Percentiles rank a stretch among this genome's conserved stretches.
phyloP scores from a whole-genome alignment of 2,329 filamentous ascomycete species.

The Diaporthe helianthi region DNA sequence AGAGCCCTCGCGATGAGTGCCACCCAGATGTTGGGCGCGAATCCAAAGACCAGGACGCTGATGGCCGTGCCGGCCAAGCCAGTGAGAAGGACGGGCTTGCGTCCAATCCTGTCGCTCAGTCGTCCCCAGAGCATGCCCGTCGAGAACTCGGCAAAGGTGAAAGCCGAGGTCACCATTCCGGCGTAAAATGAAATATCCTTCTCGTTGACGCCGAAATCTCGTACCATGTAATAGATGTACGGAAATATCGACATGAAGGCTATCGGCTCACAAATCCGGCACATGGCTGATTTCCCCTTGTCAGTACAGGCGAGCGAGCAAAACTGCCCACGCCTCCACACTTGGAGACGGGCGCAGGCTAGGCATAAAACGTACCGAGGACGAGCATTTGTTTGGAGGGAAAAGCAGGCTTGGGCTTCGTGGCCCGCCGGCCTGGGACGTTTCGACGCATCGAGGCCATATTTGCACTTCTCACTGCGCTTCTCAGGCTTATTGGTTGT shows the following conservation, averaged over 20 bases:
- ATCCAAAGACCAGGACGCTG: constrained; percentile 92
- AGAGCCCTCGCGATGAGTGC: constrained; percentile 88
- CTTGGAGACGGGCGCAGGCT: not conserved
- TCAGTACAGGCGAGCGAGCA: constrained; percentile 10
- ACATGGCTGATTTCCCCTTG: constrained; percentile 68
- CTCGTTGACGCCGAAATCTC: constrained; percentile 85
- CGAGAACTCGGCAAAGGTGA: constrained; percentile 93
- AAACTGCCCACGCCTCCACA: not conserved
- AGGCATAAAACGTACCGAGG: constrained; percentile 50
- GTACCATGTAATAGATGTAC: constrained; percentile 97
- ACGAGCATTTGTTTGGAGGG: constrained; percentile 58
- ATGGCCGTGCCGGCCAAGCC: constrained; percentile 91
- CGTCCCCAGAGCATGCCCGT: constrained; percentile 93
- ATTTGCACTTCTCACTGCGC: constrained; percentile 18
- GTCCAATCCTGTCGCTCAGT: constrained; percentile 88
- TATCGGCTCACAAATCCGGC: constrained; percentile 97
- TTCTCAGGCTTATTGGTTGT: constrained; percentile 19
- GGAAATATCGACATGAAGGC: constrained; percentile 99
- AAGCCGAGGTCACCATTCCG: constrained; percentile 94
- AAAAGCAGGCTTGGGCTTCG: constrained; percentile 46
- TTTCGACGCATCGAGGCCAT: constrained; percentile 31
- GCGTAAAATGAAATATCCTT: constrained; percentile 90
- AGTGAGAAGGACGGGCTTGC: constrained; percentile 89
- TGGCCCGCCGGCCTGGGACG: constrained; percentile 23
- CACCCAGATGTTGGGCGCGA: constrained; percentile 80